phyloP scores from a whole-genome alignment of 2,329 filamentous ascomycete genomes.

The Phialophora verrucosa region DNA sequence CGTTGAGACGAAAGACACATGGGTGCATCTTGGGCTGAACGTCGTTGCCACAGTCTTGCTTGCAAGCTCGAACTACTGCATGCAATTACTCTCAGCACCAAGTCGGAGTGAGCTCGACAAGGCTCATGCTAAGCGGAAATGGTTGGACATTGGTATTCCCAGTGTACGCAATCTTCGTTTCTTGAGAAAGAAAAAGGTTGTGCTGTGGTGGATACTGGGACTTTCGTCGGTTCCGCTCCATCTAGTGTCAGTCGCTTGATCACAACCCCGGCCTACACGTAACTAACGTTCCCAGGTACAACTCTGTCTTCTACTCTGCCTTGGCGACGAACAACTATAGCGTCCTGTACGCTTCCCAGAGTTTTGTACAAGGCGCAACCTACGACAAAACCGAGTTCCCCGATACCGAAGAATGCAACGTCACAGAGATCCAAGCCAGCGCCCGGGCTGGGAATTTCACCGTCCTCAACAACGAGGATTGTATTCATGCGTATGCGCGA shows the following conservation, averaged over 20 bases:
- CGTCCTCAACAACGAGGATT: constrained; percentile 31
- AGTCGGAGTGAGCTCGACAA: constrained; percentile 57
- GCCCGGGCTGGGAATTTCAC: constrained; percentile 21
- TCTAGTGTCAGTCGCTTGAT: constrained; percentile 36
- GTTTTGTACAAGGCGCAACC: constrained; percentile 31
- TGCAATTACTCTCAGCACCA: constrained; percentile 59
- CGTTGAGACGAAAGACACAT: constrained; percentile 33
- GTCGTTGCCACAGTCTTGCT: constrained; percentile 53
- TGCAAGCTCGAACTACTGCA: constrained; percentile 57
- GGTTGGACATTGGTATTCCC: constrained; percentile 44
- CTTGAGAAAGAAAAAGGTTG: constrained; percentile 29
- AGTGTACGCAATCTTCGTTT: constrained; percentile 42
- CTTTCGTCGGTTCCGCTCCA: constrained; percentile 41
- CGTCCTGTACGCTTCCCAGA: constrained; percentile 32
- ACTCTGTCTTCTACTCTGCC: constrained; percentile 42
- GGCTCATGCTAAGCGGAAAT: constrained; percentile 49
- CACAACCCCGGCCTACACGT: constrained; percentile 33
- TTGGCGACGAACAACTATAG: constrained; percentile 39
- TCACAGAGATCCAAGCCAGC: constrained; percentile 31
- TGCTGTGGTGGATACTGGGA: constrained; percentile 39
- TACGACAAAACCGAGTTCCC: constrained; percentile 33
- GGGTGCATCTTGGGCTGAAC: constrained; percentile 57
- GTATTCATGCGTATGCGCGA: constrained; percentile 35
- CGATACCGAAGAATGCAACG: constrained; percentile 30
- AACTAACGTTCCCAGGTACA: constrained; percentile 38